Percentiles rank a stretch among this genome's conserved stretches.
These are phyloP conservation scores for Arachis monticola DNA, from an alignment of 331 rosid genomes.

Conservation along the genomic window DNA sequence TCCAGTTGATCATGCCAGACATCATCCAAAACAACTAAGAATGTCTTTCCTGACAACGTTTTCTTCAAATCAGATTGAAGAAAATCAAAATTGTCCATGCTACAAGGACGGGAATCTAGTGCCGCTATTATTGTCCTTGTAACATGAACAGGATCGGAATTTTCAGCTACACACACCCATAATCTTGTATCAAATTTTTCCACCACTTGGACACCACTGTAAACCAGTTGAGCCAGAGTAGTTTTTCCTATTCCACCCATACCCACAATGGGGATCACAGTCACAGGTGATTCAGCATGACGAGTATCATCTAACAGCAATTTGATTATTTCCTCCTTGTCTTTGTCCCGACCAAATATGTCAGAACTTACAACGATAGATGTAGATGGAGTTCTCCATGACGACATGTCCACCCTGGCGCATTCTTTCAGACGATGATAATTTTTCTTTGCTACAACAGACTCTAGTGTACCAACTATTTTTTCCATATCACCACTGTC, in stretches of 20 bases:
- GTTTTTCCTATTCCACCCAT: not conserved
- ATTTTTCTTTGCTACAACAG: not conserved
- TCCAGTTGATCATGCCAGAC: not conserved
- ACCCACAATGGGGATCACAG: not conserved
- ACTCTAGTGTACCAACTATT: not conserved
- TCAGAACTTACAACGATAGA: not conserved
- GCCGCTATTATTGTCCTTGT: not conserved
- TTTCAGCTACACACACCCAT: not conserved
- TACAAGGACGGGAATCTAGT: not conserved
- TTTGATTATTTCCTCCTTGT: not conserved
- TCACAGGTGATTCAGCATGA: not conserved
- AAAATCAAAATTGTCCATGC: not conserved
- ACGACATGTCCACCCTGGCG: not conserved
- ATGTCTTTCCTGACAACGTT: not conserved
- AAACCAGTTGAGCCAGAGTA: not conserved
- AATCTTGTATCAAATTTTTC: not conserved
- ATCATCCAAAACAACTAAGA: not conserved
- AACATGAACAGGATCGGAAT: not conserved
- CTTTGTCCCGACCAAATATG: not conserved
- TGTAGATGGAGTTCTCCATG: not conserved
- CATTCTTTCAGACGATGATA: not conserved
- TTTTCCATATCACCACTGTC: not conserved
- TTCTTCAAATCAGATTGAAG: not conserved
- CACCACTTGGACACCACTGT: not conserved
- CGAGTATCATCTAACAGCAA: not conserved